Percentiles rank a stretch among this genome's conserved stretches.
These are phyloP conservation scores for Angomonas ambiguus DNA, from an alignment of 208 protist species.

Conservation along the genomic window DNA sequence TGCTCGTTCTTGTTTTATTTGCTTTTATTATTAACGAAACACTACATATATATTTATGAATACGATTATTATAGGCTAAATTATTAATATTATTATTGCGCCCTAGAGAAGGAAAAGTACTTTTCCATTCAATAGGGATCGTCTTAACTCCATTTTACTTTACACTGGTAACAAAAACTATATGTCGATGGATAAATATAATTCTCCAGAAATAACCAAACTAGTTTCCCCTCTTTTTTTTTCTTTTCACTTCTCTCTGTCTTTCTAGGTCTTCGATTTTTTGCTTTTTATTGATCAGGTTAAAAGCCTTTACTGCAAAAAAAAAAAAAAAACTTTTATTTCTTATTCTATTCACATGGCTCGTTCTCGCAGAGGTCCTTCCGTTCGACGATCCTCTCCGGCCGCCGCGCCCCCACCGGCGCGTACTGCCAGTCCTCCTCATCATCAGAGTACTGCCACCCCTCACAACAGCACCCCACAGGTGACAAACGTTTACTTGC, in stretches of 20 bases:
- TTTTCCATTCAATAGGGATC: too few species aligned
- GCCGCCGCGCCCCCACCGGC: too few species aligned
- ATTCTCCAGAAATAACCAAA: too few species aligned
- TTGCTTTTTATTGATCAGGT: neutral
- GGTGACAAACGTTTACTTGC: conserved; percentile 80
- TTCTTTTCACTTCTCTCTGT: neutral
- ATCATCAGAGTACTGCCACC: conserved; percentile 11
- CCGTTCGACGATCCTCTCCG: too few species aligned
- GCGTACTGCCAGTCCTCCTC: too few species aligned
- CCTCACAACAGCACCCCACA: conserved; percentile 33
- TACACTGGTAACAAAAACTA: neutral
- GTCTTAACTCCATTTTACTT: neutral
- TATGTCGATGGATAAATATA: neutral
- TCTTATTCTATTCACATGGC: conserved; percentile 6
- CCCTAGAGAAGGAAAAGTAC: too few species aligned
- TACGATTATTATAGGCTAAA: too few species aligned
- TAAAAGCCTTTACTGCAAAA: neutral
- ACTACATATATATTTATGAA: too few species aligned
- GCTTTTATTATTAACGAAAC: too few species aligned
- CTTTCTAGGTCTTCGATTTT: neutral
- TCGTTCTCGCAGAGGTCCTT: neutral
- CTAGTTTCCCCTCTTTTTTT: too few species aligned
- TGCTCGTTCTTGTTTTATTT: too few species aligned
- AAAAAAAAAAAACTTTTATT: conserved; percentile 8
- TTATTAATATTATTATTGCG: too few species aligned